Base-by-base conservation (phyloP, 768 basidiomycete species). In the Tylopilus plumbeoviolaceoides region DNA sequence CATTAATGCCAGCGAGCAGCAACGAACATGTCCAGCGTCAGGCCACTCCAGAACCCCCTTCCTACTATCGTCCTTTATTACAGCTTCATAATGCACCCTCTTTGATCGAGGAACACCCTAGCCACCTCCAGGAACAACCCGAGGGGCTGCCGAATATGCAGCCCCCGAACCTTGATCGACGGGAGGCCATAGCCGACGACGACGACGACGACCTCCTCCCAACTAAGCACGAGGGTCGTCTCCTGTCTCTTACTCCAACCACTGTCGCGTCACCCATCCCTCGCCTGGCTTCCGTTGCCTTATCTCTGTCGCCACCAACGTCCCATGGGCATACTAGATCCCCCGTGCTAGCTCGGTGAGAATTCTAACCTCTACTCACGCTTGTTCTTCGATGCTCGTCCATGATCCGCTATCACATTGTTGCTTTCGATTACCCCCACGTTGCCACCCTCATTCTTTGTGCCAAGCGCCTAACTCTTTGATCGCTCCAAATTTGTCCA, bases 271-370 rank as follows among this genome's bases (percentile, higher is more conserved):
- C 57, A 36, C 56, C 59, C 9, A 48, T 50, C 3, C 62, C 59
- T 43, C 58, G 58, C 45, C 41, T 53, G 25, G 49, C 55, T 1
- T 35, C 54, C 17, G 33, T 44, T 44, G 35, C 48, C 23, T 50
- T 64, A 44, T 59, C 58, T 46, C 52, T 40, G 41, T 54, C 56
- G 27, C 58, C 53, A 15, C 59, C 51, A 12, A 31, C 18, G 33
- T 50, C 47, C 40, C 47, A 55, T 27, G 68, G 68, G 11, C 68
- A 69, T 33, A 67, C 49, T 41, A 65, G 68, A 40, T 70, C 68
- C 8, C 68, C 68, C 18, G 69, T 69, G 17, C 59, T 69, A 23
- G 52, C 57, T 12, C 68, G 61, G 68, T 70, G 60, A 67, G 68
- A 46, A 12, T 5, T 44, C 45, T 40, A 9, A 23, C 25, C 48